Percentiles rank a stretch among this genome's conserved stretches.
phyloP scores from a whole-genome alignment of 371 early-diverging fungal genomes.

The Batkoa obscura region DNA sequence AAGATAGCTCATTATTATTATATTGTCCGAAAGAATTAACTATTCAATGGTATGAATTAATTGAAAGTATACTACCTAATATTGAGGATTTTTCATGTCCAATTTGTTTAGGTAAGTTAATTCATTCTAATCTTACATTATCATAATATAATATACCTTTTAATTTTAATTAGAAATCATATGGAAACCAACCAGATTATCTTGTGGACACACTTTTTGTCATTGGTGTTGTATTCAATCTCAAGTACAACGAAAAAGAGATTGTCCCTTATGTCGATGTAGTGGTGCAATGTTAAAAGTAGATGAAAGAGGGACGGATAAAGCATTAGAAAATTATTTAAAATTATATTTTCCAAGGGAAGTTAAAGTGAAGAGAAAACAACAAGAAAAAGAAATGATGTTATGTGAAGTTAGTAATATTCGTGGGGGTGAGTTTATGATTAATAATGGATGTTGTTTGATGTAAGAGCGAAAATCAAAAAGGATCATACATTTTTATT shows the following conservation, averaged over 20 bases:
- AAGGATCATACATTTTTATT: too few relatives aligned
- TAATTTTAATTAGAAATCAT: constrained; percentile 27
- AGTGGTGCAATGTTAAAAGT: constrained; percentile 24
- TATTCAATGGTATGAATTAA: constrained; percentile 6
- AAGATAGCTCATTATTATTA: constrained; percentile 10
- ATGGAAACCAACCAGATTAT: constrained; percentile 57
- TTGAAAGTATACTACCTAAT: constrained; percentile 49
- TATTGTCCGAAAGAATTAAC: constrained; percentile 15
- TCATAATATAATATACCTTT: too few relatives aligned
- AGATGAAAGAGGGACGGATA: constrained; percentile 18
- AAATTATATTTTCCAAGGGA: constrained; percentile 52
- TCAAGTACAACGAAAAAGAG: constrained; percentile 26
- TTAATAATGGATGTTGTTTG: neutral
- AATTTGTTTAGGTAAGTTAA: constrained; percentile 27
- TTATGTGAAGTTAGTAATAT: neutral
- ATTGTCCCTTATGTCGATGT: constrained; percentile 54
- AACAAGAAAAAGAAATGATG: constrained; percentile 31
- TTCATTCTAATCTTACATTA: neutral
- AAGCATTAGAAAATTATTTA: constrained; percentile 35
- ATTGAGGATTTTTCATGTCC: constrained; percentile 49
- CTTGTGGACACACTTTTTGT: constrained; percentile 52
- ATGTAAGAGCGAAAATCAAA: too few relatives aligned
- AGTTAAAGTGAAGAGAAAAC: constrained; percentile 41
- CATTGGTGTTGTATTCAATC: constrained; percentile 53
- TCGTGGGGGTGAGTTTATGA: constrained; percentile 5